Base-by-base conservation (phyloP, 352 stramenopile species). In the Halophytophthora polymorphica region DNA sequence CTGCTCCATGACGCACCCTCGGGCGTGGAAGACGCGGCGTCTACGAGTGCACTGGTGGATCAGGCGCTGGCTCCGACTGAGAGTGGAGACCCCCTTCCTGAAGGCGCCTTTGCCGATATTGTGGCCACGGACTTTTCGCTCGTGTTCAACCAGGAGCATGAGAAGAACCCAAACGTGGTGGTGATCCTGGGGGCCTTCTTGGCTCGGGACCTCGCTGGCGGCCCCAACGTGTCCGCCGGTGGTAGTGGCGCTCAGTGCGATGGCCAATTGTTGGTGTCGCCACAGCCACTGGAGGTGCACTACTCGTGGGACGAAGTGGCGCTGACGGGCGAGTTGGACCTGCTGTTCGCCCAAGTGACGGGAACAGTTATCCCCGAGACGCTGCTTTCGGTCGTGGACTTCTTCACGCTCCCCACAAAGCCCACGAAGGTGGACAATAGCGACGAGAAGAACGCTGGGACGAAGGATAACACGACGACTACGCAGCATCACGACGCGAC, bases 271-370 rank as follows among this genome's bases (percentile, higher is more conserved):
- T 41, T 88, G 37, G 42, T 69, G 1, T 86, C 72, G 3, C 56
- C 71, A 10, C 37, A 72, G 19, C 59, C 77, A 12, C 56, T 77
- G 8, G 58, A 75, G 31, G 69, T 81, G 22, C 47, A 44, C 11
- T 93, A 93, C 45, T 69, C 71, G 8, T 93, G 83, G 83, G 61
- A 88, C 48, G 61, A 83, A 18, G 37, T 41, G 4, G 58, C 50
- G 4, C 44, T 70, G 29, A 66, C 55, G 3, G 74, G 73, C n/a
- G 67, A 77, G 18, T 41, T 93, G 4, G 63, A 88, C 49, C 50
- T 90, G 17, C 22, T 54, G 6, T 64, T 82, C 18, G 75, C 73
- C 2, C 52, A 77, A 34, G 61, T 88, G 11, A 75, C 67, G 11
- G 76, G 79, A 13, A 75, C 73, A 28, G 60, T 90, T 1, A 61